Base-by-base conservation (phyloP, 345 rosid species). In the Angophora floribunda region DNA sequence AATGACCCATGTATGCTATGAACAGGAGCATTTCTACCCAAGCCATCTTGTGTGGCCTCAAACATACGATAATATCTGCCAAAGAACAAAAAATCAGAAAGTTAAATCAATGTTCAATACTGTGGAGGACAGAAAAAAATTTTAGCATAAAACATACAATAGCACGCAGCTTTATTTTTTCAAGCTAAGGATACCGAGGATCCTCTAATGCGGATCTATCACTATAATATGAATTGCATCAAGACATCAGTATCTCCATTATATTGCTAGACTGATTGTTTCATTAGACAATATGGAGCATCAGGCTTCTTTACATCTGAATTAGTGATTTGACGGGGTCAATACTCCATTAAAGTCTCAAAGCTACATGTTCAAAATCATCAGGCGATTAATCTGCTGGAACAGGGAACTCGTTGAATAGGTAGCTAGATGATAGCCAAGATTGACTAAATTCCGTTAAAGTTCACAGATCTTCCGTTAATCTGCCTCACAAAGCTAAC, bases 21-120 rank as follows among this genome's bases (percentile, higher is more conserved):
- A 87, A 97, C 93, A 85, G 99, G 96, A 90, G 99, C 98, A 94
- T 97, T 94, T 92, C 89, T 95, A 36, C 96, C 97, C 93, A 98
- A 93, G 53, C 99, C 99, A 93, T 95, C 99, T 91, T 98, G 99
- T 30, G 99, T 98, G 89, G 99, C 99, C 94, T 97, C 99, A 95
- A 98, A 98, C 99, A 98, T 97, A 55, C 96, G 95, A 93, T 98
- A 97, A 87, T 97, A 98, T 99, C 99, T 98, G 90, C 86, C 87
- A 90, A 85, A 89, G 84, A 55, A 88, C 80, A 50, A 86, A 4
- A 91, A 86, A 13, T 70, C 45, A n/a, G 78, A 44, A 28, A 53
- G 51, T 14, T 21, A n/a, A 41, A 41, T 75, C 49, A 9, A 36
- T 1, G 49, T 75, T 75, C 26, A 75, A 75, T 7, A 19, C 49